Evolutionary conservation across 768 basidiomycete genomes (phyloP).

Genomic region (Xanthoconium stramineum): DNA sequence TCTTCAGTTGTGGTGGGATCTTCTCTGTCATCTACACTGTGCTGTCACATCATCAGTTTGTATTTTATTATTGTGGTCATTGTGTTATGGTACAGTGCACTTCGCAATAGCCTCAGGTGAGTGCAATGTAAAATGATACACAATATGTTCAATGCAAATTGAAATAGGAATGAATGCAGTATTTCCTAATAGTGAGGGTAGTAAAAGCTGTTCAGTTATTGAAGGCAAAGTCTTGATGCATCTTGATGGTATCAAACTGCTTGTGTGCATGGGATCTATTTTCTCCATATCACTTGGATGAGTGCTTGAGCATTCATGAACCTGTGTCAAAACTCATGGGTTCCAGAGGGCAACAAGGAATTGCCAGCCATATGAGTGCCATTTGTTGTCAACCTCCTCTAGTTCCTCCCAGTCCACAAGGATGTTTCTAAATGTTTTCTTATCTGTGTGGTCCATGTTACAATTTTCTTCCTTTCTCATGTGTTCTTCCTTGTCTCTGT

Average conservation of each 20-base stretch:
- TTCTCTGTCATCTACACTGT: not conserved
- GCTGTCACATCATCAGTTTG: not conserved
- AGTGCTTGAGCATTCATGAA: not conserved
- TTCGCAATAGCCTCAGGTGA: not conserved
- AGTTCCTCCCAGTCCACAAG: conserved; percentile 20
- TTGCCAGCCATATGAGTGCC: conserved; percentile 13
- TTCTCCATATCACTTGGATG: not conserved
- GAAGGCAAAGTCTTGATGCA: conserved; percentile 35
- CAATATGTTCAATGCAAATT: conserved; percentile 5
- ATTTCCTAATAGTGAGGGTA: too few species aligned
- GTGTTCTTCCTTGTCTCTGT: too few species aligned
- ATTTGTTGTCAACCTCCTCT: conserved; percentile 15
- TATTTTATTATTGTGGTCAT: not conserved
- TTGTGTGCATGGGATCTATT: conserved; percentile 1
- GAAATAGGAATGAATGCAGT: not conserved
- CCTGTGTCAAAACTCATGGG: conserved; percentile 10
- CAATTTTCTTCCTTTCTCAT: too few species aligned
- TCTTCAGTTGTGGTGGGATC: not conserved
- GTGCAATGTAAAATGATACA: conserved; percentile 7
- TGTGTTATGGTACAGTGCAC: conserved; percentile 9
- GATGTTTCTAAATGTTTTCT: conserved; percentile 5
- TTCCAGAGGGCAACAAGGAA: conserved; percentile 19
- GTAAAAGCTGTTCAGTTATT: conserved; percentile 12
- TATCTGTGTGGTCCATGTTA: conserved; percentile 8
- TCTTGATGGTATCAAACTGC: conserved; percentile 20